Base-by-base conservation (phyloP, 176 grass and related monocot species). In the Oryza coarctata region DNA sequence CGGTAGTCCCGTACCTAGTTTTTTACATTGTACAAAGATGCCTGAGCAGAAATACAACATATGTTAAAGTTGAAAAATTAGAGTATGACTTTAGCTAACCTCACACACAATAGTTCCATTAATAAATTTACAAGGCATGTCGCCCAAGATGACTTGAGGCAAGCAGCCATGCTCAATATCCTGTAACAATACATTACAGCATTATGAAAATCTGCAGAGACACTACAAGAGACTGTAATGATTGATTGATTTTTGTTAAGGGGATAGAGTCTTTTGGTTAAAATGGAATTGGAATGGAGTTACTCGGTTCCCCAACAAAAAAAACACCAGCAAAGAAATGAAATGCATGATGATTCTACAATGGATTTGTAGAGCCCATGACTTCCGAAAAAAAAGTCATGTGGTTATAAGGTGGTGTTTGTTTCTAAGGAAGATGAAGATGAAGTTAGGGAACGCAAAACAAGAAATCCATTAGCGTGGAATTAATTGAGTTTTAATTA, bases 151-250 rank as follows among this genome's bases (percentile, higher is more conserved):
- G 32, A 82, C 81, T 43, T 63, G 57, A 75, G 91, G 91, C 61
- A 93, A 82, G 80, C 73, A 75, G 47, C 87, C 91, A 30, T 78
- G 64, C 49, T 93, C 91, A 87, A 89, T 93, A 77, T 88, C 91
- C 87, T 89, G 70, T 15, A 78, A 40, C 32, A 30, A 82, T 49
- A 68, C 3, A 86, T 86, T 2, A 45, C 23, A 31, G 4, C 9
- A 60, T 73, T 12, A 31, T 15, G 26, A 74, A 74, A 74, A 74
- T 41, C 3, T 15, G 28, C 28, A 47, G 39, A 12, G 32, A 33
- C 6, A 22, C 28, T 45, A 62, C 11, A 10, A 35, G 31, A 52
- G 32, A 49, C 5, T 57, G 31, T 14, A 27, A 57, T 3, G 57
- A 18, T 74, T n/a, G 70, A 63, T 25, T 23, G 7, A 90, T 47